Percentiles rank a stretch among this genome's conserved stretches.
Conservation (phyloP, 2,329 filamentous ascomycete species). For the Claviceps citrina region DNA sequence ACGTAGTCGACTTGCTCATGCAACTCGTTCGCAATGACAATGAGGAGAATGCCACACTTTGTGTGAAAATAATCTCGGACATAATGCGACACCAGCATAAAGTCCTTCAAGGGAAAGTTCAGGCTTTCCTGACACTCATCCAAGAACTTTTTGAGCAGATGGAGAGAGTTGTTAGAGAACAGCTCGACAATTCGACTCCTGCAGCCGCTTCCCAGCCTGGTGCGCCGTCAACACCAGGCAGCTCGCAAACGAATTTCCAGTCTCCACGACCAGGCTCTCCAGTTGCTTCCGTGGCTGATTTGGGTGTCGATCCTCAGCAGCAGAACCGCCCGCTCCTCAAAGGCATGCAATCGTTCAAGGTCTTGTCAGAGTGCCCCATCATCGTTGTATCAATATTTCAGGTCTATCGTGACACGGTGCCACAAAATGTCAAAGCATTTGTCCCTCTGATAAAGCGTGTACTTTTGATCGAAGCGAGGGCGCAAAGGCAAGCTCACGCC, state of each 20-base stretch:
- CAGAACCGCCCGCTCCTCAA: constrained; percentile 68
- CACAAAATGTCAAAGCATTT: constrained; percentile 77
- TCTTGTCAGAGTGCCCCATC: constrained; percentile 92
- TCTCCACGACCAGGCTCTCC: constrained; percentile 84
- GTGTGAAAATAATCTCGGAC: constrained; percentile 96
- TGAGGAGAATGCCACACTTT: constrained; percentile 96
- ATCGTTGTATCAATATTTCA: constrained; percentile 98
- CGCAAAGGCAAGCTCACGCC: constrained; percentile 79
- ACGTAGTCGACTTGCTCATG: constrained; percentile 84
- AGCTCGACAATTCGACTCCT: constrained; percentile 64
- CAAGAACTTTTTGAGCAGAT: constrained; percentile 93
- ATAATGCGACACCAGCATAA: constrained; percentile 86
- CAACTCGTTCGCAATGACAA: constrained; percentile 80
- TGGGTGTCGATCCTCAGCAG: constrained; percentile 67
- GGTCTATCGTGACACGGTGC: constrained; percentile 66
- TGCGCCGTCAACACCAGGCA: constrained; percentile 51
- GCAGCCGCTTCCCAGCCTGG: constrained; percentile 35
- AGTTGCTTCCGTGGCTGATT: constrained; percentile 64
- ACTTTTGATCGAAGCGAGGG: constrained; percentile 73
- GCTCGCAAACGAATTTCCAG: constrained; percentile 58
- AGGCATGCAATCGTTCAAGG: constrained; percentile 98
- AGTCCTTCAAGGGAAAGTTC: constrained; percentile 61
- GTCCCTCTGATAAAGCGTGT: constrained; percentile 89
- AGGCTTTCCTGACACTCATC: constrained; percentile 79
- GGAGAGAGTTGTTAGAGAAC: constrained; percentile 86